Conservation (phyloP, 192 early-diverging fungal genomes). For the Coemansia sp. region DNA sequence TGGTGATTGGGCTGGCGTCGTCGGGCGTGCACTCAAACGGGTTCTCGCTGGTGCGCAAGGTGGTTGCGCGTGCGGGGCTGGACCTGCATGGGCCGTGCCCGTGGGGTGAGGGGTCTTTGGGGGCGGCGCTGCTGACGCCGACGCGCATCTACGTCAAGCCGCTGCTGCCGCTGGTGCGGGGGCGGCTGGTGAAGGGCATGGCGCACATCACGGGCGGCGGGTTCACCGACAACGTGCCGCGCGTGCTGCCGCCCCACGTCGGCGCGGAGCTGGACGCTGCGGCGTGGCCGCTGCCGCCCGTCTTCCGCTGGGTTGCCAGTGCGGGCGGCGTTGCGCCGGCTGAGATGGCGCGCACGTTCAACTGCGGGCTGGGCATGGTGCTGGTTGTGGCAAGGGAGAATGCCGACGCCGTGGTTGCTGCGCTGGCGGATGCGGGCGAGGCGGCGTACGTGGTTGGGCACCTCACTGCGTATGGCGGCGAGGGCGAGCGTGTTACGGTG, state of each 20-base stretch:
- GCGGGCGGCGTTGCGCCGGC: constrained; percentile 64
- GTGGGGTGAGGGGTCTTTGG: constrained; percentile 58
- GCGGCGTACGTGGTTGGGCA: constrained; percentile 70
- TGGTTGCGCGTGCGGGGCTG: constrained; percentile 74
- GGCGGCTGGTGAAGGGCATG: constrained; percentile 86
- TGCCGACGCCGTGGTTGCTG: constrained; percentile 58
- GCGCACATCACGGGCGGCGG: constrained; percentile 99
- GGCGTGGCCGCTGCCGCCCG: constrained; percentile 80
- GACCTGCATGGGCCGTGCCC: constrained; percentile 80
- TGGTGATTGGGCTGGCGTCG: constrained; percentile 89
- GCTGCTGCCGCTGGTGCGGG: constrained; percentile 77
- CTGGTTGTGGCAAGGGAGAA: constrained; percentile 72
- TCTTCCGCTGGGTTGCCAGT: constrained; percentile 93
- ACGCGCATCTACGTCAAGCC: constrained; percentile 96
- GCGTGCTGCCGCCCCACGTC: constrained; percentile 82
- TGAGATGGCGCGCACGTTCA: constrained; percentile 97
- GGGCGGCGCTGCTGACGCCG: constrained; percentile 85
- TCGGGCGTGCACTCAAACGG: constrained; percentile 99
- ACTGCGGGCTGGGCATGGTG: constrained; percentile 99
- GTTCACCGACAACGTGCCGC: constrained; percentile 97
- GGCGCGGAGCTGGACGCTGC: constrained; percentile 82
- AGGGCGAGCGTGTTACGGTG: constrained; percentile 21
- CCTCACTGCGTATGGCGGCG: constrained; percentile 34
- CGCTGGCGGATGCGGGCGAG: constrained; percentile 66
- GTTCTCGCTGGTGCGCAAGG: constrained; percentile 96